Evolutionary conservation across 208 protist genomes (phyloP).

Genomic region (Trypanosoma avium): DNA sequence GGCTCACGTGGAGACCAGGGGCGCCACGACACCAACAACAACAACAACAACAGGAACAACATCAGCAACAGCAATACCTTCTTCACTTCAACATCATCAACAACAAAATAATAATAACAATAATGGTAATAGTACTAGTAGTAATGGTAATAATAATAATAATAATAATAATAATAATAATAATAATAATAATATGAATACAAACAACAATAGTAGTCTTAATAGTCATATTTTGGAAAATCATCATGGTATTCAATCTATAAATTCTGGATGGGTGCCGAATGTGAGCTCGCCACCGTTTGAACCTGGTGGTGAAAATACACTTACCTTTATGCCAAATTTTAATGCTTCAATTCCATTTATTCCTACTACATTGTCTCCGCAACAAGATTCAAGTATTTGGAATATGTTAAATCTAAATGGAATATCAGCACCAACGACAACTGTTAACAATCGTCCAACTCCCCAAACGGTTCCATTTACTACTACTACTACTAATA

Average conservation of each 20-base stretch:
- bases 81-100: not conserved
- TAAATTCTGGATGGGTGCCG: not conserved
- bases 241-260: not conserved
- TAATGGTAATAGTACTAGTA: constrained; percentile 1
- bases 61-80: too few relatives aligned
- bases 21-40: not conserved
- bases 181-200: constrained; percentile 18
- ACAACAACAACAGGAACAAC: constrained; percentile 16
- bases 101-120: constrained; percentile 6
- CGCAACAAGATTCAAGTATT: not conserved
- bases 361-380: not conserved
- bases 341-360: not conserved
- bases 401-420: not conserved
- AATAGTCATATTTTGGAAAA: constrained; percentile 8
- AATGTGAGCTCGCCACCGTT: constrained; percentile 5
- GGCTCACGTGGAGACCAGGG: constrained; percentile 6
- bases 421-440: too few relatives aligned
- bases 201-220: constrained; percentile 2
- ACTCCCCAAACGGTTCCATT: too few relatives aligned
- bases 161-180: constrained; percentile 1
- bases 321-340: not conserved
- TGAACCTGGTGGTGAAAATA: not conserved
- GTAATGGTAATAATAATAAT: constrained; percentile 7
- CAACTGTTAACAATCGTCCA: too few relatives aligned
- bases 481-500: too few relatives aligned